Base-by-base conservation (phyloP, 768 basidiomycete genomes). In the Amanita inopinata region DNA sequence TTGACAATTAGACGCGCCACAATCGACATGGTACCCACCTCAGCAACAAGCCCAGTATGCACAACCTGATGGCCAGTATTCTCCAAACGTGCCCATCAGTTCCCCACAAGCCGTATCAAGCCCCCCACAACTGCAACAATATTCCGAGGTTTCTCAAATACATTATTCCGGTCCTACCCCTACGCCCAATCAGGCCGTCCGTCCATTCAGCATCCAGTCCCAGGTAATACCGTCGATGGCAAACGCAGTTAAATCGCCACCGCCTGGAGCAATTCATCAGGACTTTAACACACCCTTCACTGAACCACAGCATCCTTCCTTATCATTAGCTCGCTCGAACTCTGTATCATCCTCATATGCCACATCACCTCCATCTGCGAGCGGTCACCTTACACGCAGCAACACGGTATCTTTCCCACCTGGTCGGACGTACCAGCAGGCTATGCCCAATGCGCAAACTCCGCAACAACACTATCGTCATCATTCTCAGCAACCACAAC, bases 151-250 rank as follows among this genome's bases (percentile, higher is more conserved):
- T 15, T 38, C 60, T 23, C 41, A 35, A 51, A 52, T 17, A 47
- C 56, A n/a, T 47, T 62, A 32, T 49, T 40, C n/a, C 59, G 65
- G 22, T 56, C 61, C 42, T 63, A 62, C 46, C 58, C 67, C 4
- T 40, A 64, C 34, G 11, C 41, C 41, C 2, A 43, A 14, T 27
- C 41, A 43, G n/a, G n/a, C 7, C 27, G 7, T 28, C 7, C n/a
- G 7, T 6, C 43, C 43, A 6, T 7, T 18, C 18, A 28, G 5
- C 28, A 15, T 23, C 10, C 11, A 35, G 24, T 12, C 24, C 20
- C 42, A 43, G 8, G 24, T 22, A 30, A 31, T 15, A 14, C 43
- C 35, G n/a, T 22, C 35, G 4, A 20, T 37, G 9, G 34, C 23
- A 15, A n/a, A 33, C 10, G 17, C 34, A 8, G 23, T 25, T 15